phyloP scores from a whole-genome alignment of 2,329 filamentous ascomycete genomes.

The Sclerotinia spermophila region DNA sequence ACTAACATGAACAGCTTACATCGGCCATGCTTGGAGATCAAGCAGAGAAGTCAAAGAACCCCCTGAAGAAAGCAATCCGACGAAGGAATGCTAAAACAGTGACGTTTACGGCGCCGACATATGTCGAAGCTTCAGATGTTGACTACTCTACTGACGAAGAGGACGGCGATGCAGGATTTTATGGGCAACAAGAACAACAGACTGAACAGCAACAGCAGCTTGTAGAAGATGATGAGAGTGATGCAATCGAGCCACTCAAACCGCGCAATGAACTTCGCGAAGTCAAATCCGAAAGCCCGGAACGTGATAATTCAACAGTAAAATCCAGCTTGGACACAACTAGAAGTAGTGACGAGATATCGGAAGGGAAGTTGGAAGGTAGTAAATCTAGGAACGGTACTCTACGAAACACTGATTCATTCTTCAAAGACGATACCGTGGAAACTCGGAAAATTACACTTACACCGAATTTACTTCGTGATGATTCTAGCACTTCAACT shows the following conservation, averaged over 20 bases:
- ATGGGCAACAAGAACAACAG: slow-evolving; percentile 47
- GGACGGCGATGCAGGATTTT: slow-evolving; percentile 46
- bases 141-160: slow-evolving; percentile 69
- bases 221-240: slow-evolving; percentile 38
- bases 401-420: slow-evolving; percentile 88
- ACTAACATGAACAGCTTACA: slow-evolving; percentile 49
- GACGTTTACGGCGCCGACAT: slow-evolving; percentile 66
- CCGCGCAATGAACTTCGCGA: slow-evolving; percentile 40
- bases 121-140: slow-evolving; percentile 68
- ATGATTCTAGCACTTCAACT: slow-evolving; percentile 55
- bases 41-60: slow-evolving; percentile 68
- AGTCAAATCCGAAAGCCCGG: slow-evolving; percentile 29
- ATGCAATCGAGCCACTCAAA: slow-evolving; percentile 39
- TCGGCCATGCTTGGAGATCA: slow-evolving; percentile 70
- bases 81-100: slow-evolving; percentile 68
- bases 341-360: slow-evolving; percentile 64
- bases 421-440: slow-evolving; percentile 92
- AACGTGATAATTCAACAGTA: slow-evolving; percentile 21
- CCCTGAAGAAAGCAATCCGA: slow-evolving; percentile 69
- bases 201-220: slow-evolving; percentile 43
- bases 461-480: slow-evolving; percentile 85
- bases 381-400: slow-evolving; percentile 78
- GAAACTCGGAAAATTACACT: slow-evolving; percentile 97
- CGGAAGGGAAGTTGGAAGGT: slow-evolving; percentile 52
- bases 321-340: slow-evolving; percentile 39